Conservation (phyloP, 345 rosid species). For the Xanthoceras sorbifolium region DNA sequence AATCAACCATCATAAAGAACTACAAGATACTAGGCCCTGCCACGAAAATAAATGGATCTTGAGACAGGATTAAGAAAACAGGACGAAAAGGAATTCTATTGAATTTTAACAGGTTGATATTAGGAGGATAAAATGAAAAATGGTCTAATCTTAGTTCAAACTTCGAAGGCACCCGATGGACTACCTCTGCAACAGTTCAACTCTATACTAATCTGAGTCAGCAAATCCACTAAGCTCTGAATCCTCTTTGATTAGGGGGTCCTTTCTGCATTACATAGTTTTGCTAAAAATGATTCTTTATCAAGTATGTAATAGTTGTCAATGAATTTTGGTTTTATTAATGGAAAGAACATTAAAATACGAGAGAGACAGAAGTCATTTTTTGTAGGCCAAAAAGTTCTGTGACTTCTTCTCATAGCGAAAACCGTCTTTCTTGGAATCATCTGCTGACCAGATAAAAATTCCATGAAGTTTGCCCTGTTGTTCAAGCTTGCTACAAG, state of each 20-base stretch:
- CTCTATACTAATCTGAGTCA: no score
- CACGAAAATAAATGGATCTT: no score
- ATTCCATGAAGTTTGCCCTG: constrained; percentile 51
- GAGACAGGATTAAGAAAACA: no score
- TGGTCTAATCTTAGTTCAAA: background rate
- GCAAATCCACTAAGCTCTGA: no score
- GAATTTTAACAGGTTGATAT: background rate
- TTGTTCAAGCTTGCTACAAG: constrained; percentile 36
- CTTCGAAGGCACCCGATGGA: background rate
- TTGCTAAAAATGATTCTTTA: background rate
- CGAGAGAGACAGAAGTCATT: constrained; percentile 16
- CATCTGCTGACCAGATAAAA: constrained; percentile 62
- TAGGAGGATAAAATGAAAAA: background rate
- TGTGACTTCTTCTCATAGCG: constrained; percentile 43
- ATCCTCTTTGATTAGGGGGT: background rate
- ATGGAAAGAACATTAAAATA: background rate
- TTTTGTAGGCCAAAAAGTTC: constrained; percentile 26
- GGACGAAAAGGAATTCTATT: background rate
- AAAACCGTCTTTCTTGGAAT: constrained; percentile 51
- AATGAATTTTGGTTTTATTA: background rate
- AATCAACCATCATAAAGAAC: background rate
- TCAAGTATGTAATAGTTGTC: background rate
- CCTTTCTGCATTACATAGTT: background rate
- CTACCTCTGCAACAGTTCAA: background rate
- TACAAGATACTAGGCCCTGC: background rate